Evolutionary conservation across 2,329 filamentous ascomycete species (phyloP).

Genomic region (Hypoxylon sp.): DNA sequence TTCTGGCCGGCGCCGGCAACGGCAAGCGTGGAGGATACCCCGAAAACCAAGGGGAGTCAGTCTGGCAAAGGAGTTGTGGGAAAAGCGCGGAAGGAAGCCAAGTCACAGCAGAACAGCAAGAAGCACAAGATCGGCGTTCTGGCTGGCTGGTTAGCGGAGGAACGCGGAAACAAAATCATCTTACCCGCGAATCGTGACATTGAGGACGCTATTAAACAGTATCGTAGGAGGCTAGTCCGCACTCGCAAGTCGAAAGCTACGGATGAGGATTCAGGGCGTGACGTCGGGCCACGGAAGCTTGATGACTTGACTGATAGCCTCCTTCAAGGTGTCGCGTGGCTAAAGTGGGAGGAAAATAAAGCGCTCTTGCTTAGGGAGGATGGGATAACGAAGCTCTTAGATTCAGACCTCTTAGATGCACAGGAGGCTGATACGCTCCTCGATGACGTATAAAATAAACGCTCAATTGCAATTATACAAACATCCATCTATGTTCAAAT

Average conservation of each 20-base stretch:
- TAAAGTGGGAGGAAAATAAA: conserved; percentile 79
- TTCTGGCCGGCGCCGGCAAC: conserved; percentile 63
- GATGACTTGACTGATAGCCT: conserved; percentile 87
- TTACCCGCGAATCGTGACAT: conserved; percentile 30
- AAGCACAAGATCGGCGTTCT: conserved; percentile 76
- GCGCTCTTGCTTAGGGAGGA: conserved; percentile 53
- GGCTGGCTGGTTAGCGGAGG: conserved; percentile 64
- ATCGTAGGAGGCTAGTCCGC: conserved; percentile 45
- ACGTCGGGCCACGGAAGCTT: conserved; percentile 69
- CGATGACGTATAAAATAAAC: conserved; percentile 35
- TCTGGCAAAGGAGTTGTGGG: conserved; percentile 7
- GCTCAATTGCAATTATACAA: conserved; percentile 42
- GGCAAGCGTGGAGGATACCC: conserved; percentile 19
- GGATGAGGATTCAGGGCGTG: conserved; percentile 53
- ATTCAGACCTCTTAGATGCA: conserved; percentile 29
- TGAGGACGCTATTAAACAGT: conserved; percentile 29
- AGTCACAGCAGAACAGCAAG: conserved; percentile 63
- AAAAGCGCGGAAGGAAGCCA: conserved; percentile 54
- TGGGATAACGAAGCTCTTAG: conserved; percentile 41
- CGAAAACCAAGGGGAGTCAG: conserved; percentile 13
- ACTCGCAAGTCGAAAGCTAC: conserved; percentile 45
- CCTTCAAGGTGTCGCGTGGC: conserved; percentile 82
- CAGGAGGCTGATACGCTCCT: conserved; percentile 16
- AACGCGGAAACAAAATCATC: conserved; percentile 39
- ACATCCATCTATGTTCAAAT: conserved; percentile 32